Conservation (phyloP, 768 basidiomycete species). For the Mycena indigotica region DNA sequence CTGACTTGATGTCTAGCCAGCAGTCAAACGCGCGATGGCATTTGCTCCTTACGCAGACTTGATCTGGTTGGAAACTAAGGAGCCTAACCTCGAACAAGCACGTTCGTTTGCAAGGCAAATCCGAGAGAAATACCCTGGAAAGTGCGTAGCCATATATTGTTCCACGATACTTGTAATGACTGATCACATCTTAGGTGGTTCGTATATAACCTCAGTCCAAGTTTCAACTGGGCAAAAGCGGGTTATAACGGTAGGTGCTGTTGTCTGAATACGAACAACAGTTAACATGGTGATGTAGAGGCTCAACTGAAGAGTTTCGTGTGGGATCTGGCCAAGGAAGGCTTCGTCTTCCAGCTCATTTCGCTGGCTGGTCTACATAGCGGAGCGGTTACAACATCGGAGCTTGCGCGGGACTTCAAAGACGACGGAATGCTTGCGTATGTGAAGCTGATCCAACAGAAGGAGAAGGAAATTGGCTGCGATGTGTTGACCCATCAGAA, state of each 20-base stretch:
- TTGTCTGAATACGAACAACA: neutral
- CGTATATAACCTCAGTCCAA: slow-evolving; percentile 92
- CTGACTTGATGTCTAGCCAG: slow-evolving; percentile 46
- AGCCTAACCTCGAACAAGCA: slow-evolving; percentile 82
- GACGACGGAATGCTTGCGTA: slow-evolving; percentile 92
- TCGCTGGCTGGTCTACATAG: slow-evolving; percentile 90
- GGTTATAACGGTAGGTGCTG: slow-evolving; percentile 64
- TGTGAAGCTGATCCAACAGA: slow-evolving; percentile 83
- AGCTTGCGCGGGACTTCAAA: slow-evolving; percentile 79
- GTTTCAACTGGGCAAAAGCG: slow-evolving; percentile 89
- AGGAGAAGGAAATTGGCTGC: slow-evolving; percentile 85
- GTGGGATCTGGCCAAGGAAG: slow-evolving; percentile 90
- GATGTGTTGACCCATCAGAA: slow-evolving; percentile 95
- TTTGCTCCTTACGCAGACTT: slow-evolving; percentile 89
- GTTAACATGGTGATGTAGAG: slow-evolving; percentile 41
- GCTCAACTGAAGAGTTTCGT: slow-evolving; percentile 80
- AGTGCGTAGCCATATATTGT: slow-evolving; percentile 51
- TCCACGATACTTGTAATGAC: too few relatives aligned
- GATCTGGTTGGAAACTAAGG: slow-evolving; percentile 91
- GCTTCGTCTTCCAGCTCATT: slow-evolving; percentile 87
- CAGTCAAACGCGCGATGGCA: slow-evolving; percentile 75
- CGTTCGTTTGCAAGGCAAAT: slow-evolving; percentile 77
- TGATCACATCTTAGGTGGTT: too few relatives aligned
- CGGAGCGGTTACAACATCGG: slow-evolving; percentile 74
- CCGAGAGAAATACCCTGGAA: slow-evolving; percentile 68